Evolutionary conservation across 2,329 filamentous ascomycete species (phyloP), one percentile per base, ranked within the genome.

Genomic region (Exophiala dermatitidis): DNA sequence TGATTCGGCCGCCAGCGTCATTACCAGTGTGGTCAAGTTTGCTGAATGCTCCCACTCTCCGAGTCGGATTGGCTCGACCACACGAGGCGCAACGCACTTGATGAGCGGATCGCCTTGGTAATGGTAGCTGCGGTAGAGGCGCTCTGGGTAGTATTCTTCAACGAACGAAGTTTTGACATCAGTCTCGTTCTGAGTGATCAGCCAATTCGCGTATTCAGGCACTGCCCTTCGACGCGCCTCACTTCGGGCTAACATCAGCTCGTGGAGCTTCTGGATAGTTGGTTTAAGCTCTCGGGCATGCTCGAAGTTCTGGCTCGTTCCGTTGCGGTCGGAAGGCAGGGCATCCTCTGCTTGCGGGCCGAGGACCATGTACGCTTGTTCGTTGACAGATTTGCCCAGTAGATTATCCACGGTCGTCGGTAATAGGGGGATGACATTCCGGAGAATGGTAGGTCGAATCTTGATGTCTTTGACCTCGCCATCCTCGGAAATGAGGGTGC

Each of bases 1-100:
- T n/a, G 75, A 67, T 46, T 76, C 71, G 50, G 74, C 72, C 10
- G 77, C 80, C 26, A 83, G 65, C 54, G 81, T 67, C 81, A 84
- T 85, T 34, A 72, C 60, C 46, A 77, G 71, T 2, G 68, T 65
- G 44, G 75, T 66, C 30, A 76, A 63, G 44, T 73, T 66, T 10
- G 69, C 68, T 58, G 66, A 74, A 54, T 67, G 66, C 44, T 73
- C 65, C 28, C 32, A n/a, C 12, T 59, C 49, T 10, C 10, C 34
- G 8, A 50, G 31, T 4, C 45, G 50, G 26, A 45, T 31, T 8
- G 37, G 36, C 5, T 46, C 28, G 30, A 45, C 26, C 33, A 52
- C 41, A 26, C 51, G 57, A 5, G 28, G 26, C 5, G 47, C 34
- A 6, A 45, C 32, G 53, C 73, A 56, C 50, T 64, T 63, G 50